These are phyloP conservation scores for Arabidopsis arenosa DNA, from an alignment of 345 rosid genomes.

Conservation along the genomic window DNA sequence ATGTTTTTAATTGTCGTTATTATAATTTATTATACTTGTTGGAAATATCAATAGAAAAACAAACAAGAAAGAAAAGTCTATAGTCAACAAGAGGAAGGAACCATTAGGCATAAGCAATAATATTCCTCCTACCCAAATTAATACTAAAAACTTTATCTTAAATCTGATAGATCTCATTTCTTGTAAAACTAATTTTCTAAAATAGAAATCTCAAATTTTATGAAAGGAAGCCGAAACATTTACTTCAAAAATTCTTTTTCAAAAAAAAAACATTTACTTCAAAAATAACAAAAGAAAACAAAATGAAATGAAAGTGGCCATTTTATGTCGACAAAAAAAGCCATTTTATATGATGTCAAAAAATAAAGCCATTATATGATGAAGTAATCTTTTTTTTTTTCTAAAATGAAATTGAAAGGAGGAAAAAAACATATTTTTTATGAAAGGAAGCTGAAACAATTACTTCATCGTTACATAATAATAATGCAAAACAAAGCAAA, in stretches of 20 bases:
- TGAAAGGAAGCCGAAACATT: conserved; percentile 6
- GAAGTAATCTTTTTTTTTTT: not conserved
- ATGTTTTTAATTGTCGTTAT: conserved; percentile 33
- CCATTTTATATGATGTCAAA: not conserved
- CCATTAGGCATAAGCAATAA: conserved; percentile 45
- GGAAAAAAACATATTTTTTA: not conserved
- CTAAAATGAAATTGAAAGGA: not conserved
- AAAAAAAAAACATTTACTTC: not conserved
- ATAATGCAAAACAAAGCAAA: conserved; percentile 25
- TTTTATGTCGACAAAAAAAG: conserved; percentile 9
- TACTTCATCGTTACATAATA: conserved; percentile 31
- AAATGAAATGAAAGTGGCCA: conserved; percentile 17
- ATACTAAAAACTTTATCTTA: not conserved
- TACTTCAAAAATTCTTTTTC: not conserved
- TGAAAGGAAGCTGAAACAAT: conserved; percentile 34
- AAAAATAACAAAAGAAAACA: conserved; percentile 3
- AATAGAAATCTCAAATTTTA: not conserved
- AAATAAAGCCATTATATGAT: conserved; percentile 11
- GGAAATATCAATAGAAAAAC: conserved; percentile 41
- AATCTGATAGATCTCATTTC: not conserved
- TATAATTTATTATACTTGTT: conserved; percentile 29
- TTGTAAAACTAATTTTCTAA: not conserved
- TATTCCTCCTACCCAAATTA: conserved; percentile 39
- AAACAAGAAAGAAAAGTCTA: conserved; percentile 50
- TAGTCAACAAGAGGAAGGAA: conserved; percentile 52